phyloP scores from a whole-genome alignment of 1,139 yeast genomes.

The Eremothecium sinecaudum region DNA sequence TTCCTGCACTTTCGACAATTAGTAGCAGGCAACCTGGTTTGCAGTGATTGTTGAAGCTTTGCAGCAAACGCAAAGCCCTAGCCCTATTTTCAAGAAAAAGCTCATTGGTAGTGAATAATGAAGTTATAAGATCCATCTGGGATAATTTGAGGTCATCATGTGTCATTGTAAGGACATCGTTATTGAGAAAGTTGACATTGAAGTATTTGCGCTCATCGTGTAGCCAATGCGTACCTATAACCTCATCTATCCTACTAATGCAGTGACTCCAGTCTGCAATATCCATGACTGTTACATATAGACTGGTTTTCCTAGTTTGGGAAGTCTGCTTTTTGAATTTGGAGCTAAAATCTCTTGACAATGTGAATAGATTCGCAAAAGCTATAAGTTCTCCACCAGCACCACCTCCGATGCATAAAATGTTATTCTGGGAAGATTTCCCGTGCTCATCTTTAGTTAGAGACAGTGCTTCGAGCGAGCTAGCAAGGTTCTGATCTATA shows the following conservation, averaged over 20 bases:
- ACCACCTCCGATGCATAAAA: constrained; percentile 76
- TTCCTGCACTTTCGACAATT: constrained; percentile 83
- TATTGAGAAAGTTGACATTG: constrained; percentile 39
- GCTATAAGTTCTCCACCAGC: constrained; percentile 81
- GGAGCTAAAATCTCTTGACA: constrained; percentile 36
- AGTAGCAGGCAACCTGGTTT: constrained; percentile 48
- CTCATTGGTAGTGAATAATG: constrained; percentile 80
- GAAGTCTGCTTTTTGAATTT: constrained; percentile 11
- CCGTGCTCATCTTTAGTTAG: background rate
- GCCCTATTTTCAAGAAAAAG: constrained; percentile 60
- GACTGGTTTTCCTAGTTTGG: constrained; percentile 25
- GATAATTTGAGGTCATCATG: constrained; percentile 21
- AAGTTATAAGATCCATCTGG: constrained; percentile 44
- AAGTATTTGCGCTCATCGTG: constrained; percentile 33
- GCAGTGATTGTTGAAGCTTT: constrained; percentile 41
- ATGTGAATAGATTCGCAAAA: constrained; percentile 49
- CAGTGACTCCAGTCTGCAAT: constrained; percentile 69
- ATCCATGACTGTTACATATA: constrained; percentile 53
- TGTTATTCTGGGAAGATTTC: constrained; percentile 27
- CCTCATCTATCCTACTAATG: constrained; percentile 36
- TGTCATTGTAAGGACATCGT: constrained; percentile 40
- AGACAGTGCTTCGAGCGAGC: background rate
- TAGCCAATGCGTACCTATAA: constrained; percentile 46
- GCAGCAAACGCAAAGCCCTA: constrained; percentile 52
- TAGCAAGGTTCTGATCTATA: background rate